Base-by-base conservation (phyloP, 2,329 filamentous ascomycete species). In the Fusarium nodosum region DNA sequence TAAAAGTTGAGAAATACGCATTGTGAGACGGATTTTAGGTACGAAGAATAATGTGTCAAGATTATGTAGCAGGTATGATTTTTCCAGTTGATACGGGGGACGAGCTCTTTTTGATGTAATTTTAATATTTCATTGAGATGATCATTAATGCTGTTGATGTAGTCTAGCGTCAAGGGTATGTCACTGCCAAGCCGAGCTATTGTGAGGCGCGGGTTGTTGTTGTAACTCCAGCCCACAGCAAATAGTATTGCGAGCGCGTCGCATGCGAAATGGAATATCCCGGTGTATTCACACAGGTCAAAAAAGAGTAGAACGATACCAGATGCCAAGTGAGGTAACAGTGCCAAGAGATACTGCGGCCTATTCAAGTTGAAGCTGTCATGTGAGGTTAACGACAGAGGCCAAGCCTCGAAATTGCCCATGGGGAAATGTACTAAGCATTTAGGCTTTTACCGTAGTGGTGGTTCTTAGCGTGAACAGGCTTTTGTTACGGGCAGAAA, bases 131-230 rank as follows among this genome's bases (percentile, higher is more conserved):
- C 2, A 64, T 64, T 64, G 22, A 26, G 60, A 64, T 22, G 18
- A 11, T 15, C 50, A 20, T 55, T 10, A 45, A 44, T 20, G 42
- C 15, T 20, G 16, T 31, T 30, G n/a, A 64, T 38, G 7, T 6
- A 54, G 42, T 31, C 20, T 60, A 54, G 41, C 41, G 38, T 30
- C 7, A 4, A 26, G 16, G 30, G n/a, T 7, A 56, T 68, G 59
- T 68, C 64, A 68, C 58, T 34, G 64, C 64, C 64, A 68, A 68
- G 58, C 44, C 20, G 16, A 52, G 33, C 34, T 26, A 41, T 5
- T 7, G 8, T 7, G 33, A 38, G 46, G 46, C 59, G 56, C 56
- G 34, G 20, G 22, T 7, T 39, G 16, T 28, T 4, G 7, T 16
- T 13, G 12, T 10, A n/a, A 30, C 13, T 39, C 18, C 48, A 41